Conservation (phyloP, 345 rosid genomes). For the Euphorbia tirucalli region DNA sequence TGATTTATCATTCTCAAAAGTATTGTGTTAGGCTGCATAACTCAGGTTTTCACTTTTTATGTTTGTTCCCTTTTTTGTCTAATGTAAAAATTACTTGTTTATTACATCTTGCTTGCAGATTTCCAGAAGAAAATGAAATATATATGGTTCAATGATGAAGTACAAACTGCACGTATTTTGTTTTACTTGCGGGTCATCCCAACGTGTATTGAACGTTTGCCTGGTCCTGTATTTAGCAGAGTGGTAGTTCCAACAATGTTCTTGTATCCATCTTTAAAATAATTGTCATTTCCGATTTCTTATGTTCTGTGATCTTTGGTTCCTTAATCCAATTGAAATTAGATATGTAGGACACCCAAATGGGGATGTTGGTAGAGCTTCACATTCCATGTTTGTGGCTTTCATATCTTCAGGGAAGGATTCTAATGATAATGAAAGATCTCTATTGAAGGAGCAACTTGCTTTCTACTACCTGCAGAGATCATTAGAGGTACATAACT, state of each 20-base stretch:
- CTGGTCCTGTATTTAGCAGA: conserved; percentile 56
- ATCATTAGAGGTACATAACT: conserved; percentile 67
- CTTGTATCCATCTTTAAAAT: conserved; percentile 63
- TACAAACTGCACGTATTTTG: conserved; percentile 85
- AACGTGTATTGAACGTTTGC: conserved; percentile 67
- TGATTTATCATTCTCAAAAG: not conserved
- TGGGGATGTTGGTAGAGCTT: conserved; percentile 68
- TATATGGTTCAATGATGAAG: conserved; percentile 80
- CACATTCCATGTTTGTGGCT: conserved; percentile 76
- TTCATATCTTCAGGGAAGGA: conserved; percentile 69
- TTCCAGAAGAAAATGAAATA: conserved; percentile 46
- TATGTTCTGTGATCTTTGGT: conserved; percentile 19
- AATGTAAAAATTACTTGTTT: conserved; percentile 14
- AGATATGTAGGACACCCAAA: conserved; percentile 90
- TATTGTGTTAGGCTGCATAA: conserved; percentile 1
- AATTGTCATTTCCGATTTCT: not conserved
- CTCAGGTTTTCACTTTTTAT: not conserved
- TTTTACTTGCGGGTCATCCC: conserved; percentile 88
- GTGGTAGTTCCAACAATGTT: conserved; percentile 81
- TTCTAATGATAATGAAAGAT: conserved; percentile 50
- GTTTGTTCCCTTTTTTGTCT: not conserved
- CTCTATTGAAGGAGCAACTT: conserved; percentile 69
- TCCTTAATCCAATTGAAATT: conserved; percentile 45
- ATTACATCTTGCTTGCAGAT: conserved; percentile 27
- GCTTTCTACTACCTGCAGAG: conserved; percentile 76